Evolutionary conservation across 805 yeast species (phyloP).

Genomic region (Wickerhamiella kazuoi): DNA sequence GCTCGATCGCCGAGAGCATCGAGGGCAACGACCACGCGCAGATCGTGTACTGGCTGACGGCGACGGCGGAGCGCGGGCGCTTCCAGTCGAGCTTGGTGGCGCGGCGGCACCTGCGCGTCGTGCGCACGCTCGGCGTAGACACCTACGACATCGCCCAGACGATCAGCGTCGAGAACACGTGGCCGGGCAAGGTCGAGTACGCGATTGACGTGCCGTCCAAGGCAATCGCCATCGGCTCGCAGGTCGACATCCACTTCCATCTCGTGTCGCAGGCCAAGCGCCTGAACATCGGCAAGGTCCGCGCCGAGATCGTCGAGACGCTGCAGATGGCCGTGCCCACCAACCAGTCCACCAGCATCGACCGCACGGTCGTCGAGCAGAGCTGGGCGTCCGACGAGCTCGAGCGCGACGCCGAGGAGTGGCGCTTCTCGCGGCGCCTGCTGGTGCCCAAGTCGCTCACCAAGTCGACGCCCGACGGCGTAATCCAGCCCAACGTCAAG

Average conservation of each 20-base stretch:
- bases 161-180: conserved; percentile 79
- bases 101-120: conserved; percentile 57
- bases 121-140: conserved; percentile 77
- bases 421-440: conserved; percentile 53
- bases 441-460: conserved; percentile 57
- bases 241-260: conserved; percentile 47
- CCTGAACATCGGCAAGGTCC: conserved; percentile 54
- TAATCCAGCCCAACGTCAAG: conserved; percentile 46
- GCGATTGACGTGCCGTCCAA: conserved; percentile 70
- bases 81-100: conserved; percentile 47
- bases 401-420: conserved; percentile 30
- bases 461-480: conserved; percentile 75
- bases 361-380: conserved; percentile 39
- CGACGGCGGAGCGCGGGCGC: conserved; percentile 68
- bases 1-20: conserved; percentile 67
- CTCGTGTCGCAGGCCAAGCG: conserved; percentile 74
- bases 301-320: conserved; percentile 49
- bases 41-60: conserved; percentile 53
- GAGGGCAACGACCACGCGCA: conserved; percentile 78
- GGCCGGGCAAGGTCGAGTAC: conserved; percentile 91
- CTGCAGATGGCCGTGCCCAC: conserved; percentile 36
- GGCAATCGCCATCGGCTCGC: conserved; percentile 80
- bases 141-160: conserved; percentile 78
- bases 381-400: conserved; percentile 26
- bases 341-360: conserved; percentile 43